Base-by-base conservation (phyloP, 441 rosid genomes). In the Rhodomyrtus psidioides region DNA sequence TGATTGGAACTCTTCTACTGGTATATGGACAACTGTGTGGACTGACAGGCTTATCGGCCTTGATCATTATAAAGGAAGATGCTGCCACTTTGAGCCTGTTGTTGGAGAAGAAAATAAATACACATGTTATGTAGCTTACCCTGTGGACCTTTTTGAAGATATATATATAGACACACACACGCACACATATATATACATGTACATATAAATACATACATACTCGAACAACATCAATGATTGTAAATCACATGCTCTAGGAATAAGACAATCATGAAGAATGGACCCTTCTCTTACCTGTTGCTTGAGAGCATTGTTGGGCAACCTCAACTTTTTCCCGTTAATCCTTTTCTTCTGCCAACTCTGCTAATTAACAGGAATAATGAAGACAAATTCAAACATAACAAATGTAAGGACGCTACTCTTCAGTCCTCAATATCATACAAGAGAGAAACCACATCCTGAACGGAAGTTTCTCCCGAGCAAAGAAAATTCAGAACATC, bases 401-500 rank as follows among this genome's bases (percentile, higher is more conserved):
- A 56, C 62, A 12, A 10, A 57, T 57, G 62, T 12, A 57, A 57
- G 62, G 60, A 57, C 3, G 9, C 79, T 44, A 7, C 74, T 54
- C 34, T 65, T 84, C 86, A 70, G 79, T 76, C 83, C 81, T 75
- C 83, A 56, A 12, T 6, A 75, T 55, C 83, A 27, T 55, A 82
- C 51, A 75, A 6, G 58, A 54, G 39, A 24, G 27, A 34, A 49
- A 9, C 74, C 14, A 13, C 56, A 39, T 54, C 74, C 44, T 56
- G 59, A 76, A 42, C 75, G 27, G 15, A 1, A 39, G 58, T 75
- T 56, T 76, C 85, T 87, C 85, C 83, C 28, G 85, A 87, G 82
- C 86, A 89, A 53, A 94, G 84, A 86, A 95, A 86, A 57, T 92
- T 92, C 86, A 96, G 89, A 74, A 92, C 87, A 53, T 60, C 53